Base-by-base conservation (phyloP, 2,329 filamentous ascomycete species). In the Cladosporium halotolerans region DNA sequence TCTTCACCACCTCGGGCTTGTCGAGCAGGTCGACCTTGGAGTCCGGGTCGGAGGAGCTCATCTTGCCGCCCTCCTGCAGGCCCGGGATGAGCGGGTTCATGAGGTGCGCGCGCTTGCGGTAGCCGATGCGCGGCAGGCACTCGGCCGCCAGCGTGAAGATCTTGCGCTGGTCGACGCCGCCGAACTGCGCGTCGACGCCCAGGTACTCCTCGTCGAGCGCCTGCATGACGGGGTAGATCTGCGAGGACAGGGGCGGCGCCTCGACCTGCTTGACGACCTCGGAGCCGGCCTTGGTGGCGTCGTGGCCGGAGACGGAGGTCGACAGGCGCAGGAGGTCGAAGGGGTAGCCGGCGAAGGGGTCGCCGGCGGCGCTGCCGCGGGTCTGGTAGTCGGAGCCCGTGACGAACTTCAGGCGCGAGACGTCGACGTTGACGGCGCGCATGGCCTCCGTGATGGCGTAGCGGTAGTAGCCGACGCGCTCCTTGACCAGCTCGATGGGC, bases 1-100 rank as follows among this genome's bases (percentile, higher is more conserved):
- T 89, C 61, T 79, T 76, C 11, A 97, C 86, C 2, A 75, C 72
- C 0, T 95, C 89, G 0, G 86, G 75, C 0, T 80, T 61, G 66
- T 97, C 93, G 14, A 97, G 80, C n/a, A 97, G 78, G 66, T 97
- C 93, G 60, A 97, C 95, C 74, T 96, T 96, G 66, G 83, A 88
- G 70, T 91, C 85, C 62, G 74, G 72, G 62, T 88, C 85, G 55
- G 82, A 79, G 16, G 77, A 71, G 56, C 73, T 77, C 89, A 96
- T 96, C 77, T 96, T 96, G 58, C 83, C 86, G 36, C 89, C 85
- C 59, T 80, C 77, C 58, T 68, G 66, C 9, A 97, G 76, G 38
- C 93, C 92, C 0, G 91, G 85, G 14, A 97, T 87, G 86, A 97
- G 95, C 16, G 89, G 83, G 70, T 90, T 90, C 78, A 90, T 85